Evolutionary conservation across 148 eudicot species (phyloP), one percentile per base, ranked within the genome.

Genomic region (Rhododendron griersonianum): DNA sequence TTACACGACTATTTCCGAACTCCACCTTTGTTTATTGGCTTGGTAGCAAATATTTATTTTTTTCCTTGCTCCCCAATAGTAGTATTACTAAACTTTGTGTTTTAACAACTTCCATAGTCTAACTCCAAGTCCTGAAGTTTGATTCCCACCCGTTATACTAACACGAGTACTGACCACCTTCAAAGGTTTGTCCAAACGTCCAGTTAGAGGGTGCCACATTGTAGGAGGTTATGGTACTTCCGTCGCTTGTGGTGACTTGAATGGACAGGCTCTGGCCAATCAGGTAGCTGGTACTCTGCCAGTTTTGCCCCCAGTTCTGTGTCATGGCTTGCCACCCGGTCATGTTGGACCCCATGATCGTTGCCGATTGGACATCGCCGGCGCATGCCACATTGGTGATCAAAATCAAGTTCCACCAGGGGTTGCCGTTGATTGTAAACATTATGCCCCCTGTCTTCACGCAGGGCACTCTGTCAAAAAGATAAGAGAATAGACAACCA

Each of bases 231-330:
- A 88, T 65, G 3, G 85, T 90, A 1, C 85, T 90, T 13, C 91
- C 91, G 8, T 87, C 91, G 69, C 88, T 81, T 23, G 81, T 28
- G 23, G 91, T 90, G 74, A 90, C 83, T n/a, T 16, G 65, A 75
- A 87, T 74, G 15, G 91, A 90, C 8, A 90, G 85, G 48, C 65
- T 55, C 13, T 90, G 91, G 50, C 87, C 87, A 37, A 86, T 84
- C 33, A 86, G 85, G 44, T 90, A 87, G 7, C 80, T 86, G 35
- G 77, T 81, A 86, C 89, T 83, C 30, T 85, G 88, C 91, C 91
- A 89, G 18, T 89, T 89, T 14, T 89, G 91, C 9, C 91, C 91
- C 89, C 89, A 89, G 33, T 85, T 87, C 14, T 89, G 87, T 16
- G 89, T 85, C 91, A 87, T 87, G 59, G 85, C 1, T 55, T 85